A percentile compares a stretch with the other conserved stretches of the same genome.
phyloP scores from a whole-genome alignment of 2,329 filamentous ascomycete genomes.

The Hortaea sp. region DNA sequence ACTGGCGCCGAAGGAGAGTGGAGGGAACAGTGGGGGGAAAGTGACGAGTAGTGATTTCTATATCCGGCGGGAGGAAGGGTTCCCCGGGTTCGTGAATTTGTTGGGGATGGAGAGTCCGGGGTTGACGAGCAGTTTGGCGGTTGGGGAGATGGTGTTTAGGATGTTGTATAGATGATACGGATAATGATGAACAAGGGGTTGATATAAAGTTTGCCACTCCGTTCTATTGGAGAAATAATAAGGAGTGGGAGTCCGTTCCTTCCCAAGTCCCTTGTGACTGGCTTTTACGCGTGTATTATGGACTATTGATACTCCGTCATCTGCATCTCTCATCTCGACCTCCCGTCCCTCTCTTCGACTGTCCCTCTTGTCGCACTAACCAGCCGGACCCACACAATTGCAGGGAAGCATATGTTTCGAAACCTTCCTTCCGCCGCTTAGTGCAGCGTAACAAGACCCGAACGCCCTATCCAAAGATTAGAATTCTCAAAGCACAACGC shows the following conservation, averaged over 20 bases:
- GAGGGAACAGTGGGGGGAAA: too few species aligned
- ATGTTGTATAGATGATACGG: conserved; percentile 37
- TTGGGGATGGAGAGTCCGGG: conserved; percentile 91
- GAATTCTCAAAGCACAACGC: background rate
- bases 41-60: conserved; percentile 68
- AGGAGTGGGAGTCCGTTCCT: too few species aligned
- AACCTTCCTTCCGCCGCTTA: background rate
- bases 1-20: conserved; percentile 52
- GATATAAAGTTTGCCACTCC: too few species aligned
- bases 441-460: background rate
- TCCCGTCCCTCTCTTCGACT: too few species aligned
- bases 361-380: too few species aligned
- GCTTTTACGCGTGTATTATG: too few species aligned
- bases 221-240: too few species aligned
- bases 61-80: conserved; percentile 66
- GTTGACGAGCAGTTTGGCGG: conserved; percentile 75
- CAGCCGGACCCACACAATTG: background rate
- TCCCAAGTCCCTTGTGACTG: too few species aligned
- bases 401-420: background rate
- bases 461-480: background rate
- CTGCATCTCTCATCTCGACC: too few species aligned
- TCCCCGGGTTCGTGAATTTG: conserved; percentile 75
- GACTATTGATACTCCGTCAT: too few species aligned
- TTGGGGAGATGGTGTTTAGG: conserved; percentile 63
- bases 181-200: too few species aligned